Percentiles rank a stretch among this genome's conserved stretches.
Evolutionary conservation across 2,329 filamentous ascomycete genomes (phyloP).

Genomic region (Drechslera avenae): DNA sequence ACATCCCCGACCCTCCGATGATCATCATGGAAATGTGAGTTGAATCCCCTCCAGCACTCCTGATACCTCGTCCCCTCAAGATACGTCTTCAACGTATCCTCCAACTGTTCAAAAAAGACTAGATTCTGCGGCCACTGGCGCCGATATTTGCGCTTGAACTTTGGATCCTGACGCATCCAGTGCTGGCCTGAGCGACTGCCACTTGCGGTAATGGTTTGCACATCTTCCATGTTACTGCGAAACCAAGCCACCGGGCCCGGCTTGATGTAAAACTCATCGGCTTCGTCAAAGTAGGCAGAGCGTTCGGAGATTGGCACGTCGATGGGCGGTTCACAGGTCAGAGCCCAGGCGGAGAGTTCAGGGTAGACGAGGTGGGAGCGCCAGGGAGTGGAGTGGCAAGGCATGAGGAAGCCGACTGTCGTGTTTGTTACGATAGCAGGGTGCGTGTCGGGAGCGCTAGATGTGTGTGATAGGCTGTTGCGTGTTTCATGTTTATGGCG

Average conservation of each 20-base stretch:
- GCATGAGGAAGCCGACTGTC: constrained; percentile 81
- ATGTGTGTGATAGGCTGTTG: constrained; percentile 40
- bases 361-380: constrained; percentile 82
- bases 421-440: constrained; percentile 37
- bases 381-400: constrained; percentile 96
- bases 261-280: constrained; percentile 82
- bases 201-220: constrained; percentile 25
- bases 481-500: constrained; percentile 71
- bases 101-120: constrained; percentile 63
- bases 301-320: constrained; percentile 67
- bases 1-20: constrained; percentile 65
- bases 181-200: constrained; percentile 31
- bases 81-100: constrained; percentile 53
- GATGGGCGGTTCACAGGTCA: constrained; percentile 89
- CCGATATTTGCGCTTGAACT: constrained; percentile 23
- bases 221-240: constrained; percentile 48
- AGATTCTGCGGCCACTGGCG: constrained; percentile 53
- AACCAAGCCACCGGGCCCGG: constrained; percentile 54
- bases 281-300: constrained; percentile 79
- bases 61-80: constrained; percentile 57
- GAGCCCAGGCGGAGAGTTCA: constrained; percentile 75
- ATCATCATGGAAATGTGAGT: constrained; percentile 68
- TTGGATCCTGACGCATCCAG: constrained; percentile 30
- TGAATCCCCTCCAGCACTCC: constrained; percentile 65
- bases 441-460: constrained; percentile 42